These are phyloP conservation scores for Nicotiana obtusifolia DNA, from an alignment of 257 asterid species.

Conservation along the genomic window DNA sequence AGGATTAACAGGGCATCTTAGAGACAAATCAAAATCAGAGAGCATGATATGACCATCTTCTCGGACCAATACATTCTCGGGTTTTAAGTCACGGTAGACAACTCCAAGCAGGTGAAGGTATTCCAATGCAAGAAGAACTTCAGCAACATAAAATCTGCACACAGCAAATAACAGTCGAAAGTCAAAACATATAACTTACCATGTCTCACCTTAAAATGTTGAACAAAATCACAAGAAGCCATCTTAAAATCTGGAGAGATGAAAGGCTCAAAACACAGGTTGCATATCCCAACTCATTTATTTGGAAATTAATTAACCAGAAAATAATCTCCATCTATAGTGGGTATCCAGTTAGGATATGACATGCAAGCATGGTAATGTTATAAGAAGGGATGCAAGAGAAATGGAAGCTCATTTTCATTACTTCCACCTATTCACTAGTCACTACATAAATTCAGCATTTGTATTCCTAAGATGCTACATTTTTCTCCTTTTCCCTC, in stretches of 20 bases:
- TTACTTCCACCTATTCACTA: neutral
- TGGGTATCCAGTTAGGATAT: too few species aligned
- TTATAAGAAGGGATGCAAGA: neutral
- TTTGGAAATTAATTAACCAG: neutral
- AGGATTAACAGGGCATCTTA: constrained; percentile 58
- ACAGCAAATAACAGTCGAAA: neutral
- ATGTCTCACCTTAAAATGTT: neutral
- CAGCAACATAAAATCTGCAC: constrained; percentile 70
- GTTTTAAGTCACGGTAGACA: constrained; percentile 78
- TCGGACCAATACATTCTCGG: constrained; percentile 70
- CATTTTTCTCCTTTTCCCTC: neutral
- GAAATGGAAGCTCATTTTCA: neutral
- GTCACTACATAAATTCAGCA: neutral
- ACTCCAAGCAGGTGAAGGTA: constrained; percentile 80
- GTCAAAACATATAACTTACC: neutral
- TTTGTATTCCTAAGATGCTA: neutral
- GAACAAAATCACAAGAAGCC: neutral
- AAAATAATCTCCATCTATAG: neutral
- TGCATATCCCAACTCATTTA: neutral
- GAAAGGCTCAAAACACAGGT: neutral
- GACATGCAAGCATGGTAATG: too few species aligned
- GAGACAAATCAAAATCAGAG: constrained; percentile 70
- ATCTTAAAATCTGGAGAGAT: neutral
- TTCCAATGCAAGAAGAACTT: constrained; percentile 71
- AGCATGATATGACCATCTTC: constrained; percentile 82